These are phyloP conservation scores for Sordaria brevicollis DNA, from an alignment of 495 filamentous ascomycete species.

Conservation along the genomic window DNA sequence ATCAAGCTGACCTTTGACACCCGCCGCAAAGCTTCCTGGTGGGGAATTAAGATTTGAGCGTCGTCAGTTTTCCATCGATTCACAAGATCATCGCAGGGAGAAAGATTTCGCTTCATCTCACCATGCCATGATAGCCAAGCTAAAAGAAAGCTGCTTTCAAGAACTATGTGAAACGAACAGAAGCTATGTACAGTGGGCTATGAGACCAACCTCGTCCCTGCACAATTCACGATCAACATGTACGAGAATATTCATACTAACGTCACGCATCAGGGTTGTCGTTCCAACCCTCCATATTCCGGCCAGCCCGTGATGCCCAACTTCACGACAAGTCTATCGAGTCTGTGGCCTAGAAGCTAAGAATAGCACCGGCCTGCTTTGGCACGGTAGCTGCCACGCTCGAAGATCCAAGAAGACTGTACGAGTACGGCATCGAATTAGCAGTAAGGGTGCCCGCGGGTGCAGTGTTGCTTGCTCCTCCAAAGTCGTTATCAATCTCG, in stretches of 20 bases:
- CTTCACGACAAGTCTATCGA: not conserved
- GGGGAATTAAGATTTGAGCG: not conserved
- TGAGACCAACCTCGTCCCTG: not conserved
- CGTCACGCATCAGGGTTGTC: not conserved
- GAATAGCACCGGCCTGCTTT: constrained; percentile 43
- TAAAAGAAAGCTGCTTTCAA: not conserved
- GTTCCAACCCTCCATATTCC: not conserved
- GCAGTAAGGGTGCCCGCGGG: constrained; percentile 34
- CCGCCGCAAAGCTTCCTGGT: not conserved
- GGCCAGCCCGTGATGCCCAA: not conserved
- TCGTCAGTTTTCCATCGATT: not conserved
- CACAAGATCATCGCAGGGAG: not conserved
- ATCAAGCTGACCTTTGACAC: not conserved
- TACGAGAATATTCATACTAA: not conserved
- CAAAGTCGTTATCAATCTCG: constrained; percentile 46
- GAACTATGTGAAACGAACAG: not conserved
- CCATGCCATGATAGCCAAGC: not conserved
- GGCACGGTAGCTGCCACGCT: constrained; percentile 36
- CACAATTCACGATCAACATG: not conserved
- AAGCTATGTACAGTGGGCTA: not conserved
- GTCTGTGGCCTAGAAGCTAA: constrained; percentile 30
- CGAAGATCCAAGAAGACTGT: constrained; percentile 32
- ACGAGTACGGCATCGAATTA: constrained; percentile 39
- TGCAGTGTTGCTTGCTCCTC: constrained; percentile 35
- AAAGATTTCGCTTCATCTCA: not conserved